phyloP scores from a whole-genome alignment of 495 filamentous ascomycete genomes.

The Penicillium lagena region DNA sequence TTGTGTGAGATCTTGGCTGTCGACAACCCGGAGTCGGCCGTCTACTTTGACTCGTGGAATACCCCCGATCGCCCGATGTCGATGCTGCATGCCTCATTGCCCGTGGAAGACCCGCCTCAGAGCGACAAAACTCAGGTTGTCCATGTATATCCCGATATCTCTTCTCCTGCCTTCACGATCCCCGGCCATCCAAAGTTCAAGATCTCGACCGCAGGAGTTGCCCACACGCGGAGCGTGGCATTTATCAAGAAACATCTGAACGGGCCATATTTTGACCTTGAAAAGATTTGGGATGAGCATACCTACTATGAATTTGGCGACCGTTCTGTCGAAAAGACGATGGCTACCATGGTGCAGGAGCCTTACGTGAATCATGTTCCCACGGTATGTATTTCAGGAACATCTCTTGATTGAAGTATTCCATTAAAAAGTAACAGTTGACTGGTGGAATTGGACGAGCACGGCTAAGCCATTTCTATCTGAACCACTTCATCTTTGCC shows the following conservation, averaged over 20 bases:
- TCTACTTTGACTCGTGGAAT: conserved; percentile 15
- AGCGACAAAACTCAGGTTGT: background rate
- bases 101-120: background rate
- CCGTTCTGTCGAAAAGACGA: conserved; percentile 35
- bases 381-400: conserved; percentile 24
- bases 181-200: conserved; percentile 26
- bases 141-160: conserved; percentile 18
- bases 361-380: conserved; percentile 57
- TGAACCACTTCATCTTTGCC: conserved; percentile 64
- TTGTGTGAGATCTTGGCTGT: conserved; percentile 2
- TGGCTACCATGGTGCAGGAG: conserved; percentile 51
- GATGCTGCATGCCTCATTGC: conserved; percentile 6
- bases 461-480: conserved; percentile 61
- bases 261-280: conserved; percentile 50
- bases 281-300: conserved; percentile 55
- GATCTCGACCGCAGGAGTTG: conserved; percentile 19
- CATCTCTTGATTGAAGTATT: background rate
- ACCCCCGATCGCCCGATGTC: conserved; percentile 1
- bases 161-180: conserved; percentile 20
- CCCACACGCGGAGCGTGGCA: conserved; percentile 26
- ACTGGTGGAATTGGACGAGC: conserved; percentile 67
- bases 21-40: conserved; percentile 1
- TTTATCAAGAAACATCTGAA: conserved; percentile 27
- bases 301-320: conserved; percentile 32
- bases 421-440: conserved; percentile 19